A percentile compares a stretch with the other conserved stretches of the same genome.
These are phyloP conservation scores for Candolleomyces aberdarensis DNA, from an alignment of 768 basidiomycete genomes.

Conservation along the genomic window DNA sequence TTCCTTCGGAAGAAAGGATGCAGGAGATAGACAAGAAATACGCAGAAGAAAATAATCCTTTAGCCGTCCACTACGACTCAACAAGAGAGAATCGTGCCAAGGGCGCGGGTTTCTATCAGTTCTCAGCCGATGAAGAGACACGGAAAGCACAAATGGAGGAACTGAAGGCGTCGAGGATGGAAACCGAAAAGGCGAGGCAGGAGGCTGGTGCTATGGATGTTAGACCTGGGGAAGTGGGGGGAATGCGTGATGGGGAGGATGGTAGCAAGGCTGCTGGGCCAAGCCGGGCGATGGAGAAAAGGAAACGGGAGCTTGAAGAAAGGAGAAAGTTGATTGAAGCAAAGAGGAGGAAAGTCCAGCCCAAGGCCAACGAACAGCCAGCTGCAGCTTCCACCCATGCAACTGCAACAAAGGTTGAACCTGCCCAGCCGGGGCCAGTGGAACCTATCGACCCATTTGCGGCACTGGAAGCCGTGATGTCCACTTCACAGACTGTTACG, in stretches of 20 bases:
- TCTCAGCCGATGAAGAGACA: constrained; percentile 81
- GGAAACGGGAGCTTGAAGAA: constrained; percentile 73
- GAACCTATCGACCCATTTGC: constrained; percentile 47
- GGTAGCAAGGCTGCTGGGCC: constrained; percentile 19
- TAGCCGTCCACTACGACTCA: constrained; percentile 80
- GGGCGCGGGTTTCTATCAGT: constrained; percentile 91
- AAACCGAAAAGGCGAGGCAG: constrained; percentile 64
- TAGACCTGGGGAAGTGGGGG: constrained; percentile 72
- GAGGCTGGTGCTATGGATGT: constrained; percentile 61
- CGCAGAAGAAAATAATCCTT: constrained; percentile 69
- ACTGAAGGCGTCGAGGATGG: constrained; percentile 59
- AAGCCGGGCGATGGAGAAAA: constrained; percentile 67
- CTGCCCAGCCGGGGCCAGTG: neutral
- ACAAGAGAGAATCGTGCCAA: constrained; percentile 78
- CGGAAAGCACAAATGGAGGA: constrained; percentile 82
- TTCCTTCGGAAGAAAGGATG: constrained; percentile 76
- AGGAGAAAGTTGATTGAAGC: constrained; percentile 59
- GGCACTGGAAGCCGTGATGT: constrained; percentile 37
- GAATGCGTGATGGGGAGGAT: constrained; percentile 49
- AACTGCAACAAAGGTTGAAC: neutral
- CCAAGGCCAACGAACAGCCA: constrained; percentile 11
- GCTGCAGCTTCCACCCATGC: neutral
- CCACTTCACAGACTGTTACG: constrained; percentile 19
- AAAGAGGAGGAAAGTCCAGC: constrained; percentile 56
- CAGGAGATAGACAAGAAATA: constrained; percentile 70